Conservation (phyloP, 495 filamentous ascomycete species). For the Pseudevernia furfuracea region DNA sequence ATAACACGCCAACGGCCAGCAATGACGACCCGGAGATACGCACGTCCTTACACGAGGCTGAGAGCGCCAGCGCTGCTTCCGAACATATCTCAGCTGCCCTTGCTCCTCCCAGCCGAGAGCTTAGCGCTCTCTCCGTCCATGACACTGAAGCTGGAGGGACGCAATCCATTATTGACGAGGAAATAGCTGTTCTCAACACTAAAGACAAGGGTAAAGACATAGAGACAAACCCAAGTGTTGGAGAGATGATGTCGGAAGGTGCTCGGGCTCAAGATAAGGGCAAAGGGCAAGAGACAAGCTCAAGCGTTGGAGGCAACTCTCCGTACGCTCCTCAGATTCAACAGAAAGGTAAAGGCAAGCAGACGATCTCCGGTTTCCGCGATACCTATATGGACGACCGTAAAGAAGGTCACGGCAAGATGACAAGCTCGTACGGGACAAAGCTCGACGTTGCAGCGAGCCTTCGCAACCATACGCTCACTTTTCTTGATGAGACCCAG, state of each 20-base stretch:
- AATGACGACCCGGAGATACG: conserved; percentile 1
- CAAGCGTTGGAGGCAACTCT: background rate
- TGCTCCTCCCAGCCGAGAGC: background rate
- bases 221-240: background rate
- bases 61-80: background rate
- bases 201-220: conserved; percentile 4
- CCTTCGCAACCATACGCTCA: conserved; percentile 4
- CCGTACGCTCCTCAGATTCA: background rate
- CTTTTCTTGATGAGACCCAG: background rate
- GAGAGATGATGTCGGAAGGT: background rate
- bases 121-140: background rate
- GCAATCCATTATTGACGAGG: background rate
- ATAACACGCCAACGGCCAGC: background rate
- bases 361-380: background rate
- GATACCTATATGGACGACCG: background rate
- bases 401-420: background rate
- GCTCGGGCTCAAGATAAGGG: background rate
- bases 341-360: background rate
- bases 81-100: background rate
- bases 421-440: background rate
- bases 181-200: background rate
- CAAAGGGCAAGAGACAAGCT: background rate
- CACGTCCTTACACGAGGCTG: background rate
- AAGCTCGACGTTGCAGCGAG: conserved; percentile 1
- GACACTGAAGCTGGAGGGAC: background rate